Evolutionary conservation across 257 asterid species (phyloP).

Genomic region (Solanum arcanum): DNA sequence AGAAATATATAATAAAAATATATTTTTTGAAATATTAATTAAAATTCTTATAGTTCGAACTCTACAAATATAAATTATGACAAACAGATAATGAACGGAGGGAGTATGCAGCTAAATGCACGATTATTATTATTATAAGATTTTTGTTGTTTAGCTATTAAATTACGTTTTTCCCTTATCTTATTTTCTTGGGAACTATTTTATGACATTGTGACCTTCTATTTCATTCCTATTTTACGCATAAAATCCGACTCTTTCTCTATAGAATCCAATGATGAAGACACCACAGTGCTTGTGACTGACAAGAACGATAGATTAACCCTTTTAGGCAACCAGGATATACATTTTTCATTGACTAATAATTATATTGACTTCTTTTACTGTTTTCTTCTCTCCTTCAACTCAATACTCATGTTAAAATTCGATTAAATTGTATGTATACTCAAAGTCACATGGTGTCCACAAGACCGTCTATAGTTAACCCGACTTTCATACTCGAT

Average conservation of each 20-base stretch:
- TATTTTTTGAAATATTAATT: too few relatives aligned
- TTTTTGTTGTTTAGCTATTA: neutral
- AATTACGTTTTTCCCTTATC: neutral
- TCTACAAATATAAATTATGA: too few relatives aligned
- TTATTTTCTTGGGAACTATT: neutral
- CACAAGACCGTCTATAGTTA: neutral
- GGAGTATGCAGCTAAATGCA: neutral
- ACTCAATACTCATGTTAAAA: neutral
- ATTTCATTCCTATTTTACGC: neutral
- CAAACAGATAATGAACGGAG: too few relatives aligned
- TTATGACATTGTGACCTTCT: neutral
- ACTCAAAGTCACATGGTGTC: neutral
- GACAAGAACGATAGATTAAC: neutral
- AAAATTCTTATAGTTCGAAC: too few relatives aligned
- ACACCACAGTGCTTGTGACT: neutral
- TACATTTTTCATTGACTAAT: neutral
- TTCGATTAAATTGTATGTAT: neutral
- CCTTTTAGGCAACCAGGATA: neutral
- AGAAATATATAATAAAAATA: too few relatives aligned
- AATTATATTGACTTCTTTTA: neutral
- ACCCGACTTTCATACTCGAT: rapidly evolving
- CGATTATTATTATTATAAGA: neutral
- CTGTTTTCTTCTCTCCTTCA: neutral
- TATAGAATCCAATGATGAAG: neutral
- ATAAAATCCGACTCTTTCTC: neutral